A percentile compares a stretch with the other conserved stretches of the same genome.
These are phyloP conservation scores for Leptomonas seymouri DNA, from an alignment of 208 protist species.

Conservation along the genomic window DNA sequence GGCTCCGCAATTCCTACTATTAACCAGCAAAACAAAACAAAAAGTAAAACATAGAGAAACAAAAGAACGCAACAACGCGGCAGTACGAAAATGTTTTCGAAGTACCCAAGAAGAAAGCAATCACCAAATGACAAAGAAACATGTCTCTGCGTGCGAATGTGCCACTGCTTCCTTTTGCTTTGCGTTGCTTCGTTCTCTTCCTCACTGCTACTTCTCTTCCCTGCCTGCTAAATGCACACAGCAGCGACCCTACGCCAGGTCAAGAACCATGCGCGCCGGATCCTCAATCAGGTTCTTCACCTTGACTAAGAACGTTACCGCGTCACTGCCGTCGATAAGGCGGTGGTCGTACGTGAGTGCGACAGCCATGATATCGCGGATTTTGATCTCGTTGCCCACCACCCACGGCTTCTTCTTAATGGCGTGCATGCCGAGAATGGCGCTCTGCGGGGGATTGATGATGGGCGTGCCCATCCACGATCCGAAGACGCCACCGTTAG, in stretches of 20 bases:
- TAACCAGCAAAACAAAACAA: constrained; percentile 1
- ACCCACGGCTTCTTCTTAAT: constrained; percentile 97
- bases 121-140: neutral
- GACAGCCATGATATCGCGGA: constrained; percentile 99
- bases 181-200: neutral
- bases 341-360: constrained; percentile 99
- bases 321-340: constrained; percentile 98
- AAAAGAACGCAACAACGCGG: neutral
- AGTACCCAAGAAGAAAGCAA: constrained; percentile 1
- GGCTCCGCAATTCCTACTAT: constrained; percentile 11
- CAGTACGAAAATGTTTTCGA: neutral
- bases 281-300: constrained; percentile 98
- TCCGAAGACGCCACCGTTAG: constrained; percentile 99
- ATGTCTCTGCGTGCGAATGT: too few relatives aligned
- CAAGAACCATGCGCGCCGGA: constrained; percentile 94
- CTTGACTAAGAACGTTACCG: constrained; percentile 98
- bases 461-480: constrained; percentile 99
- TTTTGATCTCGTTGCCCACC: constrained; percentile 88
- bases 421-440: constrained; percentile 99
- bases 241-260: constrained; percentile 65
- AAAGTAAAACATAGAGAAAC: neutral
- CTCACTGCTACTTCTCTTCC: neutral
- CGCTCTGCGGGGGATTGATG: constrained; percentile 99
- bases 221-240: neutral
- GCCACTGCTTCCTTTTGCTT: neutral